These are phyloP conservation scores for Sisymbrium irio DNA, from an alignment of 345 rosid species.

Conservation along the genomic window DNA sequence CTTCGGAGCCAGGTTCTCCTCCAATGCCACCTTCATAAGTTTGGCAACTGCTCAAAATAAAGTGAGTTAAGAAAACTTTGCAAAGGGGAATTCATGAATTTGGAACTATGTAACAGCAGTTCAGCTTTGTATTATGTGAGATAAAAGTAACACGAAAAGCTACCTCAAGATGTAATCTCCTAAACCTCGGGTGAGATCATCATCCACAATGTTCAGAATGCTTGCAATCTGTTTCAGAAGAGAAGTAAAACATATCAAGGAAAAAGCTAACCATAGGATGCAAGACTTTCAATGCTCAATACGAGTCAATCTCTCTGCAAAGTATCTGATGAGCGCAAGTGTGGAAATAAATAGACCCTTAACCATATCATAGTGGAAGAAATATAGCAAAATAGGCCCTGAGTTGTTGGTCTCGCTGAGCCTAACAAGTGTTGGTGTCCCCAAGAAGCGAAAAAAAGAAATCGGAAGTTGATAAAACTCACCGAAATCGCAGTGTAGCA, in stretches of 20 bases:
- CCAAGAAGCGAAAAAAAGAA: neutral
- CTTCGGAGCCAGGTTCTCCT: conserved; percentile 98
- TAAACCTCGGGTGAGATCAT: conserved; percentile 61
- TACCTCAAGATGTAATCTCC: conserved; percentile 93
- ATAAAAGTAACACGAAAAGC: conserved; percentile 23
- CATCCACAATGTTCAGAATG: conserved; percentile 73
- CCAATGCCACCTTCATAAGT: conserved; percentile 98
- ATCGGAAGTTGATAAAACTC: conserved; percentile 23
- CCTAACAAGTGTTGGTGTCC: neutral
- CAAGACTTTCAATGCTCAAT: neutral
- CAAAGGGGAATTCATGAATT: neutral
- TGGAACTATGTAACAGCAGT: neutral
- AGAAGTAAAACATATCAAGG: conserved; percentile 7
- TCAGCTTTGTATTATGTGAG: neutral
- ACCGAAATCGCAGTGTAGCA: conserved; percentile 96
- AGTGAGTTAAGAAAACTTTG: conserved; percentile 3
- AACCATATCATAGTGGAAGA: neutral
- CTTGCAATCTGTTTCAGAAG: conserved; percentile 67
- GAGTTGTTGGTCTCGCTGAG: neutral
- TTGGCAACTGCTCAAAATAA: conserved; percentile 68
- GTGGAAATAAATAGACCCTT: neutral
- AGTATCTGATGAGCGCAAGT: neutral
- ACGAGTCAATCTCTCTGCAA: conserved; percentile 1
- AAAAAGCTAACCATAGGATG: neutral
- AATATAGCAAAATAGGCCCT: conserved; percentile 6